Base-by-base conservation (phyloP, 495 filamentous ascomycete genomes). In the Geoglossum glabrum region DNA sequence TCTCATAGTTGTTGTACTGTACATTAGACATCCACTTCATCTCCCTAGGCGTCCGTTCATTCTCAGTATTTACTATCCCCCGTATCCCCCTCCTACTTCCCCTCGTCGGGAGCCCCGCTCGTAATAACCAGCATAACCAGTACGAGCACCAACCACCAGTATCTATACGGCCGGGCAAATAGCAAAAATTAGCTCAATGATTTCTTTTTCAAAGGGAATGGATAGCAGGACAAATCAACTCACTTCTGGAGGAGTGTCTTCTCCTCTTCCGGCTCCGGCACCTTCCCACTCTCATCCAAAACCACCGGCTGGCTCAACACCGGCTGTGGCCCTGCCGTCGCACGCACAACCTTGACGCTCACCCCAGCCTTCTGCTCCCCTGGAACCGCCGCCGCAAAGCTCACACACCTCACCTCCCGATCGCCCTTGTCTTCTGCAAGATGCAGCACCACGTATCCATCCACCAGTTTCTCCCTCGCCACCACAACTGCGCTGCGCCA, bases 171-270 rank as follows among this genome's bases (percentile, higher is more conserved):
- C 5, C 10, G 36, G n/a, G 23, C 1, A 51, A 15, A 15, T 21
- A 21, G 23, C 10, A 45, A 4, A 10, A 4, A 10, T 45, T 21
- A 45, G n/a, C 40, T 34, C 40, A 1, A 21, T 10, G 40, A 40
- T 40, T 25, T 23, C 28, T 30, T 21, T 40, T 3, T 9, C 36
- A 6, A 40, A 40, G 17, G 7, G 15, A 40, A 40, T 9, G 15
- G 17, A 17, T 3, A 40, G 7, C 31, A 40, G 17, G 5, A 40
- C 9, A 17, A 17, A 27, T 15, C 13, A 9, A 61, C 60, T 60
- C 30, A 61, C 60, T 60, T 60, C 36, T 61, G 60, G 27, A 61
- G 26, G 31, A 61, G 45, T n/a, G 57, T 60, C 55, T 61, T 61
- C 57, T 61, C 60, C 6, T 23, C 13, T 58, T 61, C 60, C 27